phyloP scores from a whole-genome alignment of 805 yeast genomes.

The Kodamaea hsintzibuensis region DNA sequence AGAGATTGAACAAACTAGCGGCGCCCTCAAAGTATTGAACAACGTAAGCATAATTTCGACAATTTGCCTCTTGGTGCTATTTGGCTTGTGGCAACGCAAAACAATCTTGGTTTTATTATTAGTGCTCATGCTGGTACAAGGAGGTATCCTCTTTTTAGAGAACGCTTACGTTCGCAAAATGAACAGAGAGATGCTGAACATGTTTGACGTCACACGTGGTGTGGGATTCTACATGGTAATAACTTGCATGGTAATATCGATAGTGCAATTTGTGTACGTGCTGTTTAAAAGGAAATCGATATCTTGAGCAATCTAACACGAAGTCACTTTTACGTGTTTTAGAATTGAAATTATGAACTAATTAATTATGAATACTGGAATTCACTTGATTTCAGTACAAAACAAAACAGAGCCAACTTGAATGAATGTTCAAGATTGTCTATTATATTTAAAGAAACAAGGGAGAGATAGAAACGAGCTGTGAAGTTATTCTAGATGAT shows the following conservation, averaged over 20 bases:
- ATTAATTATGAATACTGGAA: not conserved
- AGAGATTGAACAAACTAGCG: conserved; percentile 3
- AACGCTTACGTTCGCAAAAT: not conserved
- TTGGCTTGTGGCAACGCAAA: conserved; percentile 5
- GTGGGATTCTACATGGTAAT: conserved; percentile 4
- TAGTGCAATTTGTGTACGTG: conserved; percentile 5
- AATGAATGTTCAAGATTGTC: too few species aligned
- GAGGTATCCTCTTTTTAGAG: not conserved
- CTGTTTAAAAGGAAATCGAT: not conserved
- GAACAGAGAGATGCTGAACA: not conserved
- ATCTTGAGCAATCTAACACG: not conserved
- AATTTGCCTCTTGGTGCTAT: conserved; percentile 2
- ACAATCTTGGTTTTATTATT: not conserved
- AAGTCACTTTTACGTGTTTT: not conserved
- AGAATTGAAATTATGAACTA: not conserved
- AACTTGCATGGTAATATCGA: not conserved
- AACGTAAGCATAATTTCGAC: not conserved
- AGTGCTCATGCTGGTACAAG: not conserved
- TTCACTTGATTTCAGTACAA: not conserved
- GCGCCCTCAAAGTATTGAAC: conserved; percentile 3
- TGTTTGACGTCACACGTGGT: conserved; percentile 1
- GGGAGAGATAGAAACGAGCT: too few species aligned
- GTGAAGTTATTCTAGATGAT: too few species aligned
- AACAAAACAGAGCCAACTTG: not conserved
- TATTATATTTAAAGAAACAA: too few species aligned